Conservation (phyloP, 176 grass and related monocot species). For the Avena sativa region DNA sequence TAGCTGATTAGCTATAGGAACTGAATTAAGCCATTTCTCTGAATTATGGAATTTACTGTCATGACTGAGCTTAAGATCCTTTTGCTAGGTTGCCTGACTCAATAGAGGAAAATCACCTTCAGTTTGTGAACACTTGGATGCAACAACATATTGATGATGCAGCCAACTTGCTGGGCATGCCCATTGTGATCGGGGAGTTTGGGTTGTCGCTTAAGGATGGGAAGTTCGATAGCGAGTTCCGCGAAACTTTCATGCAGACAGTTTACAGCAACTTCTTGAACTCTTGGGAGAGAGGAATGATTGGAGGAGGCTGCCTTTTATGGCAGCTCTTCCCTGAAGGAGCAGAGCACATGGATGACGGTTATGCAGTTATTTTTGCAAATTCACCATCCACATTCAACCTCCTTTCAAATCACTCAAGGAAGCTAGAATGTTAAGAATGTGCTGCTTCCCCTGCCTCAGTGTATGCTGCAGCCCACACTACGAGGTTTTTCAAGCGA, state of each 20-base stretch:
- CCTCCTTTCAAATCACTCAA: constrained; percentile 57
- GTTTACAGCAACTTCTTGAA: constrained; percentile 62
- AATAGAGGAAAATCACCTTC: constrained; percentile 56
- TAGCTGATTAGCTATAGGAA: not conserved
- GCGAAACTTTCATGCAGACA: constrained; percentile 67
- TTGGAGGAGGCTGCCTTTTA: constrained; percentile 78
- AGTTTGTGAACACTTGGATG: constrained; percentile 78
- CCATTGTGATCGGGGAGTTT: constrained; percentile 79
- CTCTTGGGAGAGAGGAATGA: constrained; percentile 52
- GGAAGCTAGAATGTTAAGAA: constrained; percentile 47
- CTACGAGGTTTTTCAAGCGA: constrained; percentile 25
- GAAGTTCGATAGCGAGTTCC: constrained; percentile 60
- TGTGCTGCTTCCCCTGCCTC: not conserved
- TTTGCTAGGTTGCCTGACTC: constrained; percentile 68
- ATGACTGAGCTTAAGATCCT: constrained; percentile 9
- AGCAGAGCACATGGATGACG: constrained; percentile 87
- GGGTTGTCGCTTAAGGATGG: constrained; percentile 75
- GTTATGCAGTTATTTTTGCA: constrained; percentile 69
- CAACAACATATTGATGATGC: constrained; percentile 76
- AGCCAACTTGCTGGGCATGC: constrained; percentile 69
- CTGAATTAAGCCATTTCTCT: not conserved
- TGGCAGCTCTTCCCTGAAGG: constrained; percentile 94
- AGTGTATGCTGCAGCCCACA: not conserved
- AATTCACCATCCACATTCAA: constrained; percentile 61
- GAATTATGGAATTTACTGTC: constrained; percentile 20